These are phyloP conservation scores for Amylostereum chailletii DNA, from an alignment of 1,284 basidiomycete species.

Conservation along the genomic window DNA sequence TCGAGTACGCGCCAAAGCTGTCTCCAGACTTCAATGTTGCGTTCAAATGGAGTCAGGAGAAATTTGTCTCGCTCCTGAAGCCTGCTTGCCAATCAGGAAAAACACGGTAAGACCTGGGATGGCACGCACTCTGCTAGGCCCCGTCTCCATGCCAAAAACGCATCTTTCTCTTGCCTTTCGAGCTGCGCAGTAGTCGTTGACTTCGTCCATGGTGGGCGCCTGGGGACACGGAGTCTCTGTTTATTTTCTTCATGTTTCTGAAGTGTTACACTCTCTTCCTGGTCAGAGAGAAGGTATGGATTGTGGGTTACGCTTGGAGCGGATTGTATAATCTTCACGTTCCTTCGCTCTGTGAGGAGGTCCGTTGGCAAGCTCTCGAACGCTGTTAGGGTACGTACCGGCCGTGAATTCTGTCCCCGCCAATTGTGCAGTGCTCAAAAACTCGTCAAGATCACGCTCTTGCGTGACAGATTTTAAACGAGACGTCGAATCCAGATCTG, in stretches of 20 bases:
- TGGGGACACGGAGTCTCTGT: slow-evolving; percentile 71
- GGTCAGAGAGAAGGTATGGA: slow-evolving; percentile 79
- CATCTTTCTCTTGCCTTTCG: slow-evolving; percentile 80
- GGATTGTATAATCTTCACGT: slow-evolving; percentile 83
- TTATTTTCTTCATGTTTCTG: slow-evolving; percentile 70
- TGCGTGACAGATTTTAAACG: slow-evolving; percentile 91
- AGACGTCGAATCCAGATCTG: slow-evolving; percentile 62
- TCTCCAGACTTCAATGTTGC: slow-evolving; percentile 94
- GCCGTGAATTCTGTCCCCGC: slow-evolving; percentile 98
- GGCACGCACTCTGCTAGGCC: slow-evolving; percentile 76
- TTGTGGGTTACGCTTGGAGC: slow-evolving; percentile 59
- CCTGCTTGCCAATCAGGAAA: slow-evolving; percentile 27
- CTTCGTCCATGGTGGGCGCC: slow-evolving; percentile 82
- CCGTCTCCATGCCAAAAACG: slow-evolving; percentile 88
- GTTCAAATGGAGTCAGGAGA: slow-evolving; percentile 89
- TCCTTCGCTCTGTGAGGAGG: slow-evolving; percentile 68
- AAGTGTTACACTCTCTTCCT: slow-evolving; percentile 74
- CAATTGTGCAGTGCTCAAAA: slow-evolving; percentile 90
- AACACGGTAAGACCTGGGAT: slow-evolving; percentile 4
- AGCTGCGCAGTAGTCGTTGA: slow-evolving; percentile 68
- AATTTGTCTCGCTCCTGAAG: slow-evolving; percentile 75
- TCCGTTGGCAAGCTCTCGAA: slow-evolving; percentile 8
- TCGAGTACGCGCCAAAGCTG: slow-evolving; percentile 95
- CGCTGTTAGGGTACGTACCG: slow-evolving; percentile 35
- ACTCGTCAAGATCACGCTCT: slow-evolving; percentile 93